phyloP scores from a whole-genome alignment of 805 yeast species.

The Gaillardinia entomophila region DNA sequence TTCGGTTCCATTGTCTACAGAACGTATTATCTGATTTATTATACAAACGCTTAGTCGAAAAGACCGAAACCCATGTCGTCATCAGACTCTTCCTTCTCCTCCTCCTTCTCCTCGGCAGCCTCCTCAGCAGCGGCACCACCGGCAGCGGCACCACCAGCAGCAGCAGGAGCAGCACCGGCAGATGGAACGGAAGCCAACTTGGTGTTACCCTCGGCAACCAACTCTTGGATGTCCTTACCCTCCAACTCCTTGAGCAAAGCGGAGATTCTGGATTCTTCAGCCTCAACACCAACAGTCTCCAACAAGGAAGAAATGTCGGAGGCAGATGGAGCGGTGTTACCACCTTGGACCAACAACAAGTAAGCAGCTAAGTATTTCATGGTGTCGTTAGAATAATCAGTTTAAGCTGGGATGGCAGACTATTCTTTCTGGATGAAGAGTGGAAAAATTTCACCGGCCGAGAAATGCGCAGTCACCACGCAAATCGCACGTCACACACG shows the following conservation, averaged over 20 bases:
- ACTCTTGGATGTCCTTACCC: slow-evolving; percentile 87
- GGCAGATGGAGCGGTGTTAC: slow-evolving; percentile 90
- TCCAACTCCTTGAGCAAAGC: slow-evolving; percentile 78
- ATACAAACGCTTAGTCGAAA: slow-evolving; percentile 87
- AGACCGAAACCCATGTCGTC: slow-evolving; percentile 92
- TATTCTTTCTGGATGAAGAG: slow-evolving; percentile 51
- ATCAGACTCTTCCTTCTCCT: slow-evolving; percentile 55
- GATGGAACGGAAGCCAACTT: slow-evolving; percentile 97
- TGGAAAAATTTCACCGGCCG: neutral
- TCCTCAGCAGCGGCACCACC: slow-evolving; percentile 67
- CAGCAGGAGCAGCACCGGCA: slow-evolving; percentile 93
- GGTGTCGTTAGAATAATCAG: slow-evolving; percentile 57
- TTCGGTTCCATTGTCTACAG: too few relatives aligned
- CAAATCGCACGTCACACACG: too few relatives aligned
- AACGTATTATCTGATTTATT: too few relatives aligned
- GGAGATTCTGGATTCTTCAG: slow-evolving; percentile 82
- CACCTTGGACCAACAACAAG: slow-evolving; percentile 96
- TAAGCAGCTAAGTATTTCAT: slow-evolving; percentile 99
- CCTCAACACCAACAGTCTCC: slow-evolving; percentile 94
- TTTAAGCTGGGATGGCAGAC: slow-evolving; percentile 76
- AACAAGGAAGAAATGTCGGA: slow-evolving; percentile 84
- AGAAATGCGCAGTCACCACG: too few relatives aligned
- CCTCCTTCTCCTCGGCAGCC: slow-evolving; percentile 68
- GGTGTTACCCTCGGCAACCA: slow-evolving; percentile 90
- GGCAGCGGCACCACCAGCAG: slow-evolving; percentile 66